phyloP scores from a whole-genome alignment of 768 basidiomycete species.

The Imleria badia region DNA sequence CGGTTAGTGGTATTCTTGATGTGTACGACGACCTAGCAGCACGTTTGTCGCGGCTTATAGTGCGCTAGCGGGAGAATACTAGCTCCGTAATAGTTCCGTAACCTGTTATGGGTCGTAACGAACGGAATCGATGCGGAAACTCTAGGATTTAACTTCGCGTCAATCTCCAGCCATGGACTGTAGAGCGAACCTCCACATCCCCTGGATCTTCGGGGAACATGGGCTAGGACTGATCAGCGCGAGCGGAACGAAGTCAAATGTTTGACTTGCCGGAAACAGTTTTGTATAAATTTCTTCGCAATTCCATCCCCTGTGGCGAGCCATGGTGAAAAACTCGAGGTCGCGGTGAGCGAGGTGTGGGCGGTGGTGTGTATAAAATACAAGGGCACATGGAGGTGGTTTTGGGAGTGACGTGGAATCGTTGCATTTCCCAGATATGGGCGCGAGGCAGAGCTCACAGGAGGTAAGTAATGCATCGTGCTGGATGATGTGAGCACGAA shows the following conservation, averaged over 20 bases:
- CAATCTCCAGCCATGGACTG: conserved; percentile 83
- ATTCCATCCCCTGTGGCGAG: conserved; percentile 61
- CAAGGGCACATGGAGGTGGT: conserved; percentile 52
- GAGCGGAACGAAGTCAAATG: neutral
- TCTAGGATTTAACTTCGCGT: conserved; percentile 14
- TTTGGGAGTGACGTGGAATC: neutral
- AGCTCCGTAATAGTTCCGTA: no score
- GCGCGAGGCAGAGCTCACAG: conserved; percentile 49
- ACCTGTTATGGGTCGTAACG: no score
- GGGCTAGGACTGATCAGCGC: conserved; percentile 43
- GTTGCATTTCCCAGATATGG: conserved; percentile 20
- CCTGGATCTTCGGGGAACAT: conserved; percentile 93
- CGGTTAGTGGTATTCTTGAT: neutral
- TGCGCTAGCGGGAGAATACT: neutral
- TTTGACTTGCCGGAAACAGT: conserved; percentile 55
- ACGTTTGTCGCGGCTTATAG: no score
- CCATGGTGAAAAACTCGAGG: conserved; percentile 76
- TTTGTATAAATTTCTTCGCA: conserved; percentile 68
- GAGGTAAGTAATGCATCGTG: conserved; percentile 80
- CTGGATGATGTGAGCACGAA: conserved; percentile 36
- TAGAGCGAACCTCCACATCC: conserved; percentile 70
- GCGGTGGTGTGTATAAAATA: conserved; percentile 88
- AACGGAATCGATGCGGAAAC: no score
- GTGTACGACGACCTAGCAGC: neutral
- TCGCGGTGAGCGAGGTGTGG: conserved; percentile 83